A percentile compares a stretch with the other conserved stretches of the same genome.
Evolutionary conservation across 768 basidiomycete genomes (phyloP).

Genomic region (Agrocybe chaxingu): DNA sequence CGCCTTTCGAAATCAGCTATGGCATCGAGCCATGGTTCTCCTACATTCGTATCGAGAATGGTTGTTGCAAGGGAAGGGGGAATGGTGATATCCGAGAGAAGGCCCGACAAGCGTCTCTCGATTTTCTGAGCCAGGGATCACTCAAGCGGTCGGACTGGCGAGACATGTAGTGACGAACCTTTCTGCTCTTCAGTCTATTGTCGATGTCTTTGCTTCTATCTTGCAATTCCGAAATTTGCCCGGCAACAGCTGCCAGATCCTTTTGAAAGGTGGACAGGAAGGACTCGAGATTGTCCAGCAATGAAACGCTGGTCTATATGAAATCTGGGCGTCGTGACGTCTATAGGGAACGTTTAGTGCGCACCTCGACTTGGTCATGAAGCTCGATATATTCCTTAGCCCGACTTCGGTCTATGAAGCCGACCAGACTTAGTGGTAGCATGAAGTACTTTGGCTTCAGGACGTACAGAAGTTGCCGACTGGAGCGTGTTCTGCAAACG

Average conservation of each 20-base stretch:
- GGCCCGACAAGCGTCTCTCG: slow-evolving; percentile 79
- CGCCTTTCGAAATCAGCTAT: slow-evolving; percentile 80
- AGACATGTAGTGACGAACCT: slow-evolving; percentile 46
- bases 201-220: slow-evolving; percentile 90
- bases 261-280: slow-evolving; percentile 96
- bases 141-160: neutral
- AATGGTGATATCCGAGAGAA: slow-evolving; percentile 78
- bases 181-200: slow-evolving; percentile 74
- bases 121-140: slow-evolving; percentile 58
- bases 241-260: slow-evolving; percentile 91
- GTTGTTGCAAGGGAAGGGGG: slow-evolving; percentile 73
- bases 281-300: slow-evolving; percentile 83
- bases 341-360: neutral
- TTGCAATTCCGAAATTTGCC: slow-evolving; percentile 94
- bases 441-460: neutral
- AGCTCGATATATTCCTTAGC: slow-evolving; percentile 76
- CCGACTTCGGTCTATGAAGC: slow-evolving; percentile 30
- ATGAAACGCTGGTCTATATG: slow-evolving; percentile 73
- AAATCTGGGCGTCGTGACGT: no score
- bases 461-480: slow-evolving; percentile 33
- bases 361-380: slow-evolving; percentile 88
- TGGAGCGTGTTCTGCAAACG: slow-evolving; percentile 16
- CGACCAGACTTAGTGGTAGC: neutral
- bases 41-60: slow-evolving; percentile 82
- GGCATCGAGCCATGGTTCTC: slow-evolving; percentile 83